Evolutionary conservation across 176 grass and related monocot species (phyloP), one percentile per base, ranked within the genome.

Genomic region (Bonia amplexicaulis): DNA sequence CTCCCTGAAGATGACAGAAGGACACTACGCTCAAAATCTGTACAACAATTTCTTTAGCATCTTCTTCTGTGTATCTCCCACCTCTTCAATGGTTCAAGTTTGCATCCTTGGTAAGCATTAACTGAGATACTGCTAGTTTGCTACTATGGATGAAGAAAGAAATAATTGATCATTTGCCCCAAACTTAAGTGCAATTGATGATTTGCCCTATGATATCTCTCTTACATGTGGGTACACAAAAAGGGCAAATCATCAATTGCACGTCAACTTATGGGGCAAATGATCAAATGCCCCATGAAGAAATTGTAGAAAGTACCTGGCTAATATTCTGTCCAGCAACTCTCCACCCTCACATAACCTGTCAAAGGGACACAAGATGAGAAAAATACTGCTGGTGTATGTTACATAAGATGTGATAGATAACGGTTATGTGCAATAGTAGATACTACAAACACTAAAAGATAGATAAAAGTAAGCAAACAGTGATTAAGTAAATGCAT

Each of bases 291-390:
- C 31, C 31, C 31, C 31, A 87, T 59, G 20, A 66, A 88, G 41
- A 90, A 29, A 46, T 26, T 76, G 46, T 62, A 51, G 59, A 39
- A 63, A 37, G 57, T 90, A 99, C 96, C 96, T 99, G 71, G 96
- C 93, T 82, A 99, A 92, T 87, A 99, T 99, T 92, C 90, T 94
- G 80, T 96, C 96, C 55, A 99, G 89, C 83, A 99, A 87, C 65
- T 99, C 96, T 74, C 96, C 96, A 72, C 96, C 96, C 83, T 99
- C 96, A 87, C 96, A 99, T 91, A 99, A 90, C 83, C 96, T 99
- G 87, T 73, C 40, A 82, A 75, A 74, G 75, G 59, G 64, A 76
- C 87, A 77, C 6, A 74, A 63, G 47, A 80, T 83, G 12, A 84
- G 52, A 69, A 71, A 66, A 81, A 37, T 55, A 79, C 13, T 87